Conservation (phyloP, 768 basidiomycete genomes). For the Cyclocybe aegerita region DNA sequence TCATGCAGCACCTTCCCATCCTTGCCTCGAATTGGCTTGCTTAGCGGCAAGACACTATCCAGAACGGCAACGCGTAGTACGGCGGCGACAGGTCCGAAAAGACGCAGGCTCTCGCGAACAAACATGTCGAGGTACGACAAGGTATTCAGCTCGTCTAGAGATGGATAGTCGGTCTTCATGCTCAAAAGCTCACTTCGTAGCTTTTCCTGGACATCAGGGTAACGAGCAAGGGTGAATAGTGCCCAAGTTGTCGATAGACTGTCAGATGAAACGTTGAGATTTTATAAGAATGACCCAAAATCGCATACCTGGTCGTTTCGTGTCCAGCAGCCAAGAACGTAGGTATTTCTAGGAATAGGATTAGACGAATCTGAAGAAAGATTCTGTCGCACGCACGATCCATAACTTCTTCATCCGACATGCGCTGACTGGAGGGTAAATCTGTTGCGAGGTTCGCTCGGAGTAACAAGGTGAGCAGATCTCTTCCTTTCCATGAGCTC, state of each 20-base stretch:
- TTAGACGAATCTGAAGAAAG: neutral
- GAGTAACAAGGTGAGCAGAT: constrained; percentile 60
- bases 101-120: constrained; percentile 57
- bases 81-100: constrained; percentile 51
- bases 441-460: constrained; percentile 66
- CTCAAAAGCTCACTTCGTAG: constrained; percentile 58
- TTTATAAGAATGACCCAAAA: neutral
- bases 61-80: constrained; percentile 43
- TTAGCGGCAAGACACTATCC: constrained; percentile 54
- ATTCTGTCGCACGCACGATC: constrained; percentile 35
- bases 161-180: constrained; percentile 54
- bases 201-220: constrained; percentile 48
- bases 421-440: constrained; percentile 47
- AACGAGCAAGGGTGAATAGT: constrained; percentile 50
- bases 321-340: constrained; percentile 63
- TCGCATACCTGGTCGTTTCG: constrained; percentile 49
- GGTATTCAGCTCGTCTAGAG: constrained; percentile 66
- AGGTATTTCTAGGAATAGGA: constrained; percentile 33
- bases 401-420: constrained; percentile 65
- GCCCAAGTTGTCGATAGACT: constrained; percentile 57
- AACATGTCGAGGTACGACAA: constrained; percentile 72
- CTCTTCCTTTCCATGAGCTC: constrained; percentile 37
- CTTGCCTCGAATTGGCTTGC: constrained; percentile 41
- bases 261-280: neutral
- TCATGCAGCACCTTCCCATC: constrained; percentile 38